Conservation (phyloP, 306 rosid genomes). For the Geum urbanum region DNA sequence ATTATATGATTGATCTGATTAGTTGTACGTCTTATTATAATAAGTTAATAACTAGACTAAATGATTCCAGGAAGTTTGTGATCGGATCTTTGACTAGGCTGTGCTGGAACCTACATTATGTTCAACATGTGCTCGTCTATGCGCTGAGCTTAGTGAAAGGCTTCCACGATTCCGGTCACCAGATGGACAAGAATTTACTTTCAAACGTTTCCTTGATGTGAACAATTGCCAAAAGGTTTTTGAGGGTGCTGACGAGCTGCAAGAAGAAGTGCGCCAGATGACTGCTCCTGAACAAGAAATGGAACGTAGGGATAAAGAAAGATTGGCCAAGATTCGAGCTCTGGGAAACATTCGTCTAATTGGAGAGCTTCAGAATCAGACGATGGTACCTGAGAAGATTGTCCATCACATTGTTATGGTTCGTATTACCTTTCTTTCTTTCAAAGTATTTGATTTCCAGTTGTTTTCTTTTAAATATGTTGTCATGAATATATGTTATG, state of each 20-base stretch:
- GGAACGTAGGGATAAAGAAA: slow-evolving; percentile 82
- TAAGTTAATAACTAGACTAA: slow-evolving; percentile 6
- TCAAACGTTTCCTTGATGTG: slow-evolving; percentile 80
- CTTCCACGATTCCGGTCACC: slow-evolving; percentile 90
- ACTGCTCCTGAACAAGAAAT: slow-evolving; percentile 81
- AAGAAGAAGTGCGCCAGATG: slow-evolving; percentile 81
- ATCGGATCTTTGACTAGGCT: slow-evolving; percentile 87
- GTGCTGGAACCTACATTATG: slow-evolving; percentile 98
- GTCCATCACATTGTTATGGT: slow-evolving; percentile 98
- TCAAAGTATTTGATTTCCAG: slow-evolving; percentile 7
- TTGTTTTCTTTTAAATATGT: slow-evolving; percentile 3
- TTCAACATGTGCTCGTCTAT: slow-evolving; percentile 88
- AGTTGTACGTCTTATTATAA: slow-evolving; percentile 13
- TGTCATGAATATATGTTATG: slow-evolving; percentile 15
- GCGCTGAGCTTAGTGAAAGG: slow-evolving; percentile 76
- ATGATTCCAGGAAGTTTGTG: slow-evolving; percentile 75
- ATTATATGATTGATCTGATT: background rate
- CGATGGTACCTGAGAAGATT: slow-evolving; percentile 93
- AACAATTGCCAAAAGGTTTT: slow-evolving; percentile 93
- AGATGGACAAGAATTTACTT: slow-evolving; percentile 78
- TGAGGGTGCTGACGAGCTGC: slow-evolving; percentile 80
- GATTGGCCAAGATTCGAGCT: slow-evolving; percentile 75
- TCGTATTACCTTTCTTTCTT: slow-evolving; percentile 19
- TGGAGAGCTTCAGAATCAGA: slow-evolving; percentile 98
- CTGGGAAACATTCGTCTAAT: slow-evolving; percentile 92